Evolutionary conservation across 352 stramenopile genomes (phyloP), one percentile per base, ranked within the genome.

Genomic region (Phytophthora palmivora): DNA sequence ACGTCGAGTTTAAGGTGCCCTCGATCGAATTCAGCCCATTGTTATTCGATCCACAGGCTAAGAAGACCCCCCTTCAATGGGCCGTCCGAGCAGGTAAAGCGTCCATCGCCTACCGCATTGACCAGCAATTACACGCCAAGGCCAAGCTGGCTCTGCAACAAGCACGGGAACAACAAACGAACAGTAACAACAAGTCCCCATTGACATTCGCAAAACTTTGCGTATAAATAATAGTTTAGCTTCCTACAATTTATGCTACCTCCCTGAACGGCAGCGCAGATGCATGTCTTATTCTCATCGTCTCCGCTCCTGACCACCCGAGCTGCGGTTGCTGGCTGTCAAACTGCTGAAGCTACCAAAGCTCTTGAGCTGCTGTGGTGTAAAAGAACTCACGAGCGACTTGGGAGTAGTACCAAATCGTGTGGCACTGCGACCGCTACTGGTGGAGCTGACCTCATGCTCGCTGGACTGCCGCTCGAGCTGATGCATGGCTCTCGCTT

Each of bases 21-120:
- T 28, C 24, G 24, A 28, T 28, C 24, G 24, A 6, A 6, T 6
- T 6, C 24, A 28, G 6, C 24, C 24, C 24, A 28, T n/a, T n/a
- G n/a, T n/a, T n/a, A n/a, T n/a, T n/a, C n/a, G n/a, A n/a, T n/a
- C n/a, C n/a, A n/a, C n/a, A 86, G 79, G 24, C 59, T 28, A 79
- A 88, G 39, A 88, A 86, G 55, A 91, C 83, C 3, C 85, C 85
- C 14, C 57, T 92, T 37, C 82, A 92, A 46, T 94, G 83, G 80
- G 85, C 83, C 1, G 68, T 88, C 5, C 70, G 75, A 12, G 78
- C 78, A 15, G 85, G 85, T 38, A 87, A 91, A 58, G 81, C 83
- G 0, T 89, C 85, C 12, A 65, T 91, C 38, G 76, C 79, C 32
- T 92, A 94, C 57, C 79, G 82, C 22, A 70, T 94, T 18, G 85